Evolutionary conservation across 257 asterid genomes (phyloP), one percentile per base, ranked within the genome.

Genomic region (Fraxinus americana): DNA sequence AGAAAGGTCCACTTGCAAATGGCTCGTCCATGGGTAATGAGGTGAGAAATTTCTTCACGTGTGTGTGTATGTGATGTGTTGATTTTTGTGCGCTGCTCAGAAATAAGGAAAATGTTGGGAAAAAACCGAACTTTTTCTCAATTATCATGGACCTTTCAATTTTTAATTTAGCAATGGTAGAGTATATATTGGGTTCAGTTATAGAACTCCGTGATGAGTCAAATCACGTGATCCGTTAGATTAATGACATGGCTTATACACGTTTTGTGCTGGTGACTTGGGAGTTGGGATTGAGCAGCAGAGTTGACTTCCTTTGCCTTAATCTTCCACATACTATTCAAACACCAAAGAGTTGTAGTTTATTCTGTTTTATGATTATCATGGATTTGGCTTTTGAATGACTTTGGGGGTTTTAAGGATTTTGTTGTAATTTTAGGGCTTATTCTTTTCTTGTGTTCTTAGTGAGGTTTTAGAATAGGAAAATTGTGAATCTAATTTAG

Each of bases 1-100:
- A 84, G 83, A 94, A 90, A 83, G 87, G 78, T 75, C 83, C 88
- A 70, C 84, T 75, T 72, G 86, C 87, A 66, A 86, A 77, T 75
- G 93, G 88, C 70, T 77, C 82, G 23, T 63, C 85, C 75, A 38
- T 70, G 75, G 50, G 88, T 80, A 90, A 87, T 87, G 96, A 89
- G 86, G 98, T 93, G 80, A 81, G 85, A 72, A 27, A 19, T 45
- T 45, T 50, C 48, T n/a, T 8, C 69, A 23, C 1, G 25, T 38
- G 61, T 9, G 66, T 21, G 17, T 13, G 9, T 16, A 13, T 14
- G 25, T 23, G 9, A 4, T 25, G 36, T 8, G 45, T 65, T 52
- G 63, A 71, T 71, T 71, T 66, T 68, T 11, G 11, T 17, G 61
- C 10, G 14, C 73, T 6, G 7, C 48, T n/a, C 23, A 17, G 29